Evolutionary conservation across 2,329 filamentous ascomycete species (phyloP).

Genomic region (Cladosporium sp.): DNA sequence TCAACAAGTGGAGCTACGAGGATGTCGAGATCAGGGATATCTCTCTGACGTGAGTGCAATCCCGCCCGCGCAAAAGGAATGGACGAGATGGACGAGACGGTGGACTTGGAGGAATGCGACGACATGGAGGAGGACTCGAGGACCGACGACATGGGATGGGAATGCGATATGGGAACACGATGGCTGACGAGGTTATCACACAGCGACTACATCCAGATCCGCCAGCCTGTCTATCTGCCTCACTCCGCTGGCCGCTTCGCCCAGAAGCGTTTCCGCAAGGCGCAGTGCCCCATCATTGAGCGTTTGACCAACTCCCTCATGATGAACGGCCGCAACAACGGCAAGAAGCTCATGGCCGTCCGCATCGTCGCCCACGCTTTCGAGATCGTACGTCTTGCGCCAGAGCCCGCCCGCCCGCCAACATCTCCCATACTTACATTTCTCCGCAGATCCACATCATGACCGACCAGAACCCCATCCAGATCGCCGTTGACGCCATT

Average conservation of each 20-base stretch:
- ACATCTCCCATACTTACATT: constrained; percentile 6
- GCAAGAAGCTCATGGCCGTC: constrained; percentile 99
- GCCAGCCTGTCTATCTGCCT: constrained; percentile 96
- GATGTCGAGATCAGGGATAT: constrained; percentile 99
- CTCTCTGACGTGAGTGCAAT: constrained; percentile 84
- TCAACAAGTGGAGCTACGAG: constrained; percentile 98
- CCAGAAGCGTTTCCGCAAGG: constrained; percentile 99
- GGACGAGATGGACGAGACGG: constrained; percentile 8
- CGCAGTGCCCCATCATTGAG: constrained; percentile 99
- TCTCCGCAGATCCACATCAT: constrained; percentile 89
- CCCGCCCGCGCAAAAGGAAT: constrained; percentile 13
- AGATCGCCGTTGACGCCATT: constrained; percentile 98
- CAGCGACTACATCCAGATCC: constrained; percentile 99
- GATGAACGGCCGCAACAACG: constrained; percentile 99
- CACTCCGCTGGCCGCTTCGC: constrained; percentile 99
- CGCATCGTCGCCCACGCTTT: constrained; percentile 98
- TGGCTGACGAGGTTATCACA: constrained; percentile 18
- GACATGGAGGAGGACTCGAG: constrained; percentile 1
- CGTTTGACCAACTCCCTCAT: constrained; percentile 99
- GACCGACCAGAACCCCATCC: constrained; percentile 99
- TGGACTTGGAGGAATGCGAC: constrained; percentile 1
- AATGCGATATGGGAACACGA: constrained; percentile 8
- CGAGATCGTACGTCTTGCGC: constrained; percentile 79
- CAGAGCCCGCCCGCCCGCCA: constrained; percentile 11
- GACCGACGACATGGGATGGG: neutral